Evolutionary conservation across 139 green algal genomes (phyloP), one percentile per base, ranked within the genome.

Genomic region (Spirogloea muscicola): DNA sequence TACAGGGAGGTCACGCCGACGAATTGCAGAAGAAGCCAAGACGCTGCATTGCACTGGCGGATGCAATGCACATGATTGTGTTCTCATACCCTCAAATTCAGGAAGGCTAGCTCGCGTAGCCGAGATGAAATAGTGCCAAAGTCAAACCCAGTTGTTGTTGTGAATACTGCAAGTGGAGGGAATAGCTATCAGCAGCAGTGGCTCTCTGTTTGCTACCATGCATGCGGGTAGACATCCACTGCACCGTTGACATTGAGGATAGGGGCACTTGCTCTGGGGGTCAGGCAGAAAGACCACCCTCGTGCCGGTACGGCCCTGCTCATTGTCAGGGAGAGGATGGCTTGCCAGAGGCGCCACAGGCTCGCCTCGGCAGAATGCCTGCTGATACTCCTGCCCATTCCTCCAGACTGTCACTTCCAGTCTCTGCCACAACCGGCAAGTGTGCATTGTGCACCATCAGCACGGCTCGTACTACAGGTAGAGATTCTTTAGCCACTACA

Each of bases 81-180:
- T n/a, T 18, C 18, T 62, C 62, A 63, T 29, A 86, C 92, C 7
- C 41, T 46, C 63, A 57, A 76, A 87, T 99, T 97, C 3, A 99
- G 86, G 84, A 97, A 98, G 3, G 94, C 93, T 18, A 98, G 84
- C 84, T 99, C 94, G 2, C 90, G 84, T 58, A 98, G 82, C 18
- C 94, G 88, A 0, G 83, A 75, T 9, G 73, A 76, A 46, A 98
- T 91, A 34, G 85, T 93, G 48, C 93, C 85, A 0, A 85, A 78
- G 60, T 96, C 88, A 83, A 94, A 94, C 0, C 36, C 70, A n/a
- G 85, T 84, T 29, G 49, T 58, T 2, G 37, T 61, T 34, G 42
- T 84, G 49, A 80, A 79, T 1, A 83, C 66, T 58, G 39, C 36
- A 36, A n/a, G 41, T n/a, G n/a, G n/a, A n/a, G n/a, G n/a, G n/a